These are phyloP conservation scores for carrot (Daucus carota) DNA, from an alignment of 129 eudicot species.

Conservation along the genomic window DH1_v3.0 NC_030382.2:33796001-33796500, in stretches of 20 bases:
- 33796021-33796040: background rate
- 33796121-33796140: background rate
- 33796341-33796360: background rate
- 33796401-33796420: no score
- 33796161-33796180: background rate
- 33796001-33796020: background rate
- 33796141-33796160: background rate
- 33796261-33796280: slow-evolving; percentile 91
- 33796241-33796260: slow-evolving; percentile 93
- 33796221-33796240: slow-evolving; percentile 55
- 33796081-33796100: background rate
- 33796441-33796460: background rate
- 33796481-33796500: background rate
- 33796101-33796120: background rate
- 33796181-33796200: background rate
- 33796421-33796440: background rate
- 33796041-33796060: background rate
- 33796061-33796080: background rate
- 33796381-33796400: background rate
- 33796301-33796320: background rate
- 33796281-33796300: slow-evolving; percentile 47
- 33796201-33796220: background rate
- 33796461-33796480: background rate
- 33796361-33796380: background rate
- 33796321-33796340: background rate